Evolutionary conservation across 2,329 filamentous ascomycete species (phyloP).

Genomic region (Pezicula rhizophila): DNA sequence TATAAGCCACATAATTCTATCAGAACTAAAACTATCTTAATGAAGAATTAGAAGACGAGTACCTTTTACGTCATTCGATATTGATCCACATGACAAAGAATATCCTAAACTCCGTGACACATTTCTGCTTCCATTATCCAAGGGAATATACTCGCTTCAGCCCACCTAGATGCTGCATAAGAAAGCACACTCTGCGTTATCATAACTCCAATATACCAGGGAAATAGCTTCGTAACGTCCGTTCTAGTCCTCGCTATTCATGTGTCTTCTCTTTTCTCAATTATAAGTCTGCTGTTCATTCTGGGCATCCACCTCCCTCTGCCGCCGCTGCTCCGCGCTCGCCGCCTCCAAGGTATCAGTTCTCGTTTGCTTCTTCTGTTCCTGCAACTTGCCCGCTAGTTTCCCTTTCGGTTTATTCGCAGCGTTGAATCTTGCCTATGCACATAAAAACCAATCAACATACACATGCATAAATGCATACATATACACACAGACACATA

Average conservation of each 20-base stretch:
- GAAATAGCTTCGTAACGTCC: background rate
- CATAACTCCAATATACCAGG: background rate
- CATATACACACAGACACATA: background rate
- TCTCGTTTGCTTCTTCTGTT: conserved; percentile 70
- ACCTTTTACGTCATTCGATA: background rate
- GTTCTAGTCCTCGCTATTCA: background rate
- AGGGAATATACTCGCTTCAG: too few species aligned
- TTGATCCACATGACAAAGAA: background rate
- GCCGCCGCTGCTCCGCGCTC: conserved; percentile 57
- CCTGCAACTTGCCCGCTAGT: conserved; percentile 62
- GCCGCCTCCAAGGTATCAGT: conserved; percentile 60
- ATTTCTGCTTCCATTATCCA: too few species aligned
- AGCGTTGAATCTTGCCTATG: conserved; percentile 61
- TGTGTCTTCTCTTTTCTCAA: conserved; percentile 26
- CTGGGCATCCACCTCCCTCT: conserved; percentile 60
- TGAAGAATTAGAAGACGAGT: background rate
- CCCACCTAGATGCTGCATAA: too few species aligned
- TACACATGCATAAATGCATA: conserved; percentile 4
- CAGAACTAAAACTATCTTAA: background rate
- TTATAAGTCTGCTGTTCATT: conserved; percentile 52
- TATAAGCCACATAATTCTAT: conserved; percentile 37
- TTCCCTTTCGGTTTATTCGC: conserved; percentile 52
- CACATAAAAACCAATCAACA: conserved; percentile 5
- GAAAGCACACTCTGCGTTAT: too few species aligned
- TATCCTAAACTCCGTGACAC: too few species aligned